phyloP scores from a whole-genome alignment of 805 yeast species.

The Metschnikowia shivogae region DNA sequence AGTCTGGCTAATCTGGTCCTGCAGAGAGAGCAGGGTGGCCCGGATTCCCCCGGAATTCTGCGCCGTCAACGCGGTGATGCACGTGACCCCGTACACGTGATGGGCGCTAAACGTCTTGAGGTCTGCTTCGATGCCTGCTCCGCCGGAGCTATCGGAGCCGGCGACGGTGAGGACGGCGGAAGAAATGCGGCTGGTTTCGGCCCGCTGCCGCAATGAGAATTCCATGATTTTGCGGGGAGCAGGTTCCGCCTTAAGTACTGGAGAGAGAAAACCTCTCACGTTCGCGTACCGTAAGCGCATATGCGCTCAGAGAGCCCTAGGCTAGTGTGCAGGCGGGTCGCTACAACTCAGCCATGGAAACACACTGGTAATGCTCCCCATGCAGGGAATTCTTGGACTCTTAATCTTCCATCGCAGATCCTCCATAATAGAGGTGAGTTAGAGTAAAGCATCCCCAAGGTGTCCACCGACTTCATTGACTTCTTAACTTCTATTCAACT shows the following conservation, averaged over 20 bases:
- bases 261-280: conserved; percentile 5
- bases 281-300: conserved; percentile 10
- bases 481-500: too few relatives aligned
- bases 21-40: conserved; percentile 43
- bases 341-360: too few relatives aligned
- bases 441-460: too few relatives aligned
- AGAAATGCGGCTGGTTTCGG: background rate
- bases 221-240: background rate
- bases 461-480: too few relatives aligned
- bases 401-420: too few relatives aligned
- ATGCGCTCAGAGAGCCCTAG: background rate
- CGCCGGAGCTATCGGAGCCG: conserved; percentile 84
- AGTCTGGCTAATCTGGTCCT: conserved; percentile 42
- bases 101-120: conserved; percentile 73
- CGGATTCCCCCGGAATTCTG: conserved; percentile 58
- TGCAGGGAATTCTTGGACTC: too few relatives aligned
- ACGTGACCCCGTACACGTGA: conserved; percentile 71
- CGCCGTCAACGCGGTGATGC: conserved; percentile 75
- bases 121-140: conserved; percentile 92
- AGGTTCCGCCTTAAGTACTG: background rate
- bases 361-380: too few relatives aligned
- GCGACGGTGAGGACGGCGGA: conserved; percentile 40
- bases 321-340: too few relatives aligned
- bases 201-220: conserved; percentile 4
- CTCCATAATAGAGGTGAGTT: too few relatives aligned